Base-by-base conservation (phyloP, 139 green algal genomes). In the Coelastrella sp. region DNA sequence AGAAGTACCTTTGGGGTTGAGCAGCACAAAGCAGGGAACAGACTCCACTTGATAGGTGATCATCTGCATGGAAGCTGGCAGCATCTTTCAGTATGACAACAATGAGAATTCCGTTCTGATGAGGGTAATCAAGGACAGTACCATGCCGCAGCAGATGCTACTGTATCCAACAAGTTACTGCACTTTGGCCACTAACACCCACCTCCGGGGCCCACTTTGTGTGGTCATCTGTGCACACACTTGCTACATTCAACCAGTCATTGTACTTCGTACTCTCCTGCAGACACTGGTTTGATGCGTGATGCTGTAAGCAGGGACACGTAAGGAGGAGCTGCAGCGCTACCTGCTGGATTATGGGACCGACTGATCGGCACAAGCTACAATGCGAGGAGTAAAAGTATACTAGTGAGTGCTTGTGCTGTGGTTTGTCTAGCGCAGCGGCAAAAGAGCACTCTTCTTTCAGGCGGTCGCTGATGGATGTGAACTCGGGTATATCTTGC, bases 11-110 rank as follows among this genome's bases (percentile, higher is more conserved):
- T 40, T 40, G 13, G 9, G 66, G 9, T 89, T 64, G 34, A 92
- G 45, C 19, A 90, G 63, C 34, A 92, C 83, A n/a, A 92, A 90
- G 76, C 89, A 92, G 5, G 89, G 89, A 32, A 92, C 84, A 1
- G 68, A 77, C 17, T 92, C 84, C 23, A 92, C 60, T 9, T 89
- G 27, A 48, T 92, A 92, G 3, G 37, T n/a, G 7, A 92, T 74
- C 83, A 92, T 85, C 87, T 90, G 75, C 74, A 75, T 15, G 35
- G 35, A 48, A 9, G 62, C 30, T 9, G 21, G 15, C n/a, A 30
- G 19, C n/a, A 32, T 8, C 19, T 19, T 66, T 23, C 17, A 30
- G 57, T n/a, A n/a, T n/a, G n/a, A n/a, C n/a, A n/a, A n/a, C n/a
- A n/a, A n/a, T n/a, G n/a, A n/a, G n/a, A n/a, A n/a, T n/a, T n/a